A percentile compares a stretch with the other conserved stretches of the same genome.
Evolutionary conservation across 352 stramenopile species (phyloP).

Genomic region (Globisporangium abappressorium): DNA sequence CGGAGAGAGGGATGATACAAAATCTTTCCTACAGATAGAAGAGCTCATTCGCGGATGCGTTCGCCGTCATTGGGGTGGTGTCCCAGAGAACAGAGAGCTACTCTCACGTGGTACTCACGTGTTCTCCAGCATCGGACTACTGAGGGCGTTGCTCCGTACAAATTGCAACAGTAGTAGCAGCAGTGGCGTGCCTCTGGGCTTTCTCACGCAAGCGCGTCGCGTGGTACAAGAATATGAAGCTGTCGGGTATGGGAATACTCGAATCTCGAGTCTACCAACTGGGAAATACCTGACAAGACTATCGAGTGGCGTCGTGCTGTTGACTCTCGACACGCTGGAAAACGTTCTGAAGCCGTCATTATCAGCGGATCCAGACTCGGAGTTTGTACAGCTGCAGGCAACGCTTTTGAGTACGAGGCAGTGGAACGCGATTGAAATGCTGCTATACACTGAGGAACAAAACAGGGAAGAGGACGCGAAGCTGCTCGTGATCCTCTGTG

Average conservation of each 20-base stretch:
- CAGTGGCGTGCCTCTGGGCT: conserved; percentile 26
- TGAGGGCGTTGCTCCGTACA: conserved; percentile 25
- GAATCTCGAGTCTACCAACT: conserved; percentile 1
- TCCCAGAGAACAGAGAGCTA: conserved; percentile 29
- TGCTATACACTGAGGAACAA: not conserved
- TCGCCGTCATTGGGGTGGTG: conserved; percentile 36
- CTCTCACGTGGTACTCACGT: conserved; percentile 39
- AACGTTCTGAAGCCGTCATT: conserved; percentile 12
- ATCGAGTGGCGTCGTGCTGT: conserved; percentile 21
- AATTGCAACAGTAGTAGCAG: conserved; percentile 1
- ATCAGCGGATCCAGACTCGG: not conserved
- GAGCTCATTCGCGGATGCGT: conserved; percentile 35
- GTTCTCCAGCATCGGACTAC: conserved; percentile 40
- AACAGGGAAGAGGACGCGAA: not conserved
- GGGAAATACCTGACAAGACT: conserved; percentile 32
- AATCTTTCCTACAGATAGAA: conserved; percentile 1
- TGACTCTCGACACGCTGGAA: conserved; percentile 49
- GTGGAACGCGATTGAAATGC: conserved; percentile 33
- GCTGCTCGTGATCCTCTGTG: conserved; percentile 51
- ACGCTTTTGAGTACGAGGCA: conserved; percentile 27
- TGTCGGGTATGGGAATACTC: conserved; percentile 22
- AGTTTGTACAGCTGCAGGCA: conserved; percentile 31
- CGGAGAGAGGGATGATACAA: not conserved
- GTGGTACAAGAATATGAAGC: conserved; percentile 46
- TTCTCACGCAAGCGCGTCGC: conserved; percentile 25